Evolutionary conservation across 495 filamentous ascomycete species (phyloP).

Genomic region (Penicillium waksmanii): DNA sequence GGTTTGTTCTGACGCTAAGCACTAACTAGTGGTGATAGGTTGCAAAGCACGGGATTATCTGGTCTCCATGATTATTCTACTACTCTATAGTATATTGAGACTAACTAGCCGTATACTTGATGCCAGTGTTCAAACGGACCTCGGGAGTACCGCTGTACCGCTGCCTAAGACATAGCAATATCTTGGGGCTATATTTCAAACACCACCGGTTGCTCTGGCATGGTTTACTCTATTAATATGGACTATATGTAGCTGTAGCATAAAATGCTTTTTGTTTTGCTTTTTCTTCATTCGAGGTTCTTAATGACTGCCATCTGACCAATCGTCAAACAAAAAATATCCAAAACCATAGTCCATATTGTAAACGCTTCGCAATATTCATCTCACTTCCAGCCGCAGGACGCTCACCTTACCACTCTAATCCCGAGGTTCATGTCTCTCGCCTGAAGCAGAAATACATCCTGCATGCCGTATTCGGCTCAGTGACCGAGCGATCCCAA

Average conservation of each 20-base stretch:
- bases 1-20: neutral
- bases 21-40: neutral
- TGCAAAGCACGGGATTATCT: neutral
- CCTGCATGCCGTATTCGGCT: constrained; percentile 1
- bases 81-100: neutral
- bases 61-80: neutral
- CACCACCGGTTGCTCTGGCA: neutral
- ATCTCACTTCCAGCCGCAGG: neutral
- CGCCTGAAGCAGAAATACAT: neutral
- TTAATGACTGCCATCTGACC: neutral
- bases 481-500: neutral
- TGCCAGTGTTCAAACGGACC: neutral
- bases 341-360: too few species aligned
- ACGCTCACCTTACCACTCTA: neutral
- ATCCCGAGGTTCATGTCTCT: neutral
- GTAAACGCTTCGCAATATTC: too few species aligned
- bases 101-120: neutral
- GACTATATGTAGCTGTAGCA: too few species aligned
- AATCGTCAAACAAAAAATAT: too few species aligned
- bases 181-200: neutral
- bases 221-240: too few species aligned
- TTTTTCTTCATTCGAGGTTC: neutral
- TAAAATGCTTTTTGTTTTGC: too few species aligned
- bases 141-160: neutral
- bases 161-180: neutral